A percentile compares a stretch with the other conserved stretches of the same genome.
Conservation (phyloP, 2,329 filamentous ascomycete species). For the Dothistroma septosporum region DNA sequence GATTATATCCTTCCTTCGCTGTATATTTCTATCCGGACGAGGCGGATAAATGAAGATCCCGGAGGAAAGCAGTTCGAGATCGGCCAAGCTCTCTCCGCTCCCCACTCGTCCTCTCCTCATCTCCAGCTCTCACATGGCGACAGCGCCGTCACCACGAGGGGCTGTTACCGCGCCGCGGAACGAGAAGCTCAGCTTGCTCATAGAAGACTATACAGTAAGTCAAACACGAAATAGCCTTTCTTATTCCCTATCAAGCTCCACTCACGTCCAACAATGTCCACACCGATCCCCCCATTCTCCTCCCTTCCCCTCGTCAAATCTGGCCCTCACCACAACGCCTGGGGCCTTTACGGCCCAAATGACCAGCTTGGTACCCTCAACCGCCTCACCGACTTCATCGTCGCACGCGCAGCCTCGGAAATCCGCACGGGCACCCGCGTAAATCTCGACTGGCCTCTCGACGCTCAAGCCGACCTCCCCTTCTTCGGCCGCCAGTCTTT, state of each 20-base stretch:
- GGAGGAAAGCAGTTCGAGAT: neutral
- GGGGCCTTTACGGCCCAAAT: slow-evolving; percentile 42
- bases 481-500: slow-evolving; percentile 57
- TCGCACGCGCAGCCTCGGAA: slow-evolving; percentile 47
- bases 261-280: slow-evolving; percentile 11
- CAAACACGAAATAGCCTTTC: neutral
- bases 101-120: slow-evolving; percentile 7
- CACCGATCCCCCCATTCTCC: slow-evolving; percentile 44
- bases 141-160: slow-evolving; percentile 7
- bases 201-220: neutral
- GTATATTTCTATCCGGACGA: neutral
- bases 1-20: neutral
- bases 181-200: neutral
- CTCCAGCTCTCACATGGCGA: slow-evolving; percentile 7
- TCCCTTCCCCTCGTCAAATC: slow-evolving; percentile 46
- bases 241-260: slow-evolving; percentile 8
- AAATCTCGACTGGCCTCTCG: slow-evolving; percentile 58
- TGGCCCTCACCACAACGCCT: slow-evolving; percentile 45
- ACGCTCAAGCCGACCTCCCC: slow-evolving; percentile 50
- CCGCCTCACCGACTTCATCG: slow-evolving; percentile 53
- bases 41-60: neutral
- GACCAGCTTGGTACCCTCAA: slow-evolving; percentile 61
- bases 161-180: neutral
- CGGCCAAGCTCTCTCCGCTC: slow-evolving; percentile 9
- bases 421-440: slow-evolving; percentile 56